A percentile compares a stretch with the other conserved stretches of the same genome.
Evolutionary conservation across 1,284 basidiomycete genomes (phyloP).

Genomic region (Moesziomyces sp.): DNA sequence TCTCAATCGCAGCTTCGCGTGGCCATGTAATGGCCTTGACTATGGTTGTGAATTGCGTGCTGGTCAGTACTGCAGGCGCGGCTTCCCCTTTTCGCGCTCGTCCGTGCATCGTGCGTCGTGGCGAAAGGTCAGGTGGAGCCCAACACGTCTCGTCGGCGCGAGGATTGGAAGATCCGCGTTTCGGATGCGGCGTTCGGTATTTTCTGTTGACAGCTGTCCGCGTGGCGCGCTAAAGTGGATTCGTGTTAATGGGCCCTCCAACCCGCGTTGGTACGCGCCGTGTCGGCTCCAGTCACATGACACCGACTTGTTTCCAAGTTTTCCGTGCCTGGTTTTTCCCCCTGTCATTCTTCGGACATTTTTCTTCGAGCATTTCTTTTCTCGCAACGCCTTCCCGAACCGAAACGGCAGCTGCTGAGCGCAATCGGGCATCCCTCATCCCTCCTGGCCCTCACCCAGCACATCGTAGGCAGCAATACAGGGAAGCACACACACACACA

Average conservation of each 20-base stretch:
- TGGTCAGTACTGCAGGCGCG: too few relatives aligned
- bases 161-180: conserved; percentile 30
- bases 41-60: too few relatives aligned
- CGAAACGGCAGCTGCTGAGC: not conserved
- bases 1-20: too few relatives aligned
- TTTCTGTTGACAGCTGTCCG: conserved; percentile 50
- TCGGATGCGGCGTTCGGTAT: conserved; percentile 10
- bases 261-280: conserved; percentile 25
- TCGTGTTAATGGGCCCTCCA: conserved; percentile 30
- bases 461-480: too few relatives aligned
- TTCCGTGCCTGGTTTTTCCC: conserved; percentile 1
- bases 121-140: conserved; percentile 29
- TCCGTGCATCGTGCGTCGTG: not conserved
- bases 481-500: too few relatives aligned
- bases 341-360: not conserved
- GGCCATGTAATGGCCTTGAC: too few relatives aligned
- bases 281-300: conserved; percentile 35
- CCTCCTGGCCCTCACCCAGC: too few relatives aligned
- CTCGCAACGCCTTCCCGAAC: too few relatives aligned
- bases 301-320: not conserved
- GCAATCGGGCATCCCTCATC: not conserved
- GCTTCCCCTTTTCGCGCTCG: too few relatives aligned
- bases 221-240: conserved; percentile 35
- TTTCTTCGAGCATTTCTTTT: not conserved
- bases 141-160: conserved; percentile 28